Conservation (phyloP, 805 yeast genomes). For the Sugiyamaella marilandica region DNA sequence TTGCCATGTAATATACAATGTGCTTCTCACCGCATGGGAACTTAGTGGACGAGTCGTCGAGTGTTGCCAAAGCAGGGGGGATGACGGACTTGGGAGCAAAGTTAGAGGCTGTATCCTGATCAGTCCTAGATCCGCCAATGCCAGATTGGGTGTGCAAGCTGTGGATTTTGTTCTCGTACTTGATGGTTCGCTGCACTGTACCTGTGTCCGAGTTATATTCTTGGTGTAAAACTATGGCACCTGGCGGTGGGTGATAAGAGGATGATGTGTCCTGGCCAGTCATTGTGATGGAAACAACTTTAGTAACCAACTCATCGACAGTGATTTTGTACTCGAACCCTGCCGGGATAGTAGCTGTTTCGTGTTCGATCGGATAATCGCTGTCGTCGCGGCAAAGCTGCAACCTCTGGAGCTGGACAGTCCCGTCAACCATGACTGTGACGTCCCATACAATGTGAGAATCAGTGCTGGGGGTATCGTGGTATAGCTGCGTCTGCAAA, state of each 20-base stretch:
- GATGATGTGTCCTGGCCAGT: not conserved
- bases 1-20: slow-evolving; percentile 28
- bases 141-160: slow-evolving; percentile 8
- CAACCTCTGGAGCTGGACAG: slow-evolving; percentile 13
- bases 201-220: slow-evolving; percentile 9
- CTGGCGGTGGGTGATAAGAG: slow-evolving; percentile 10
- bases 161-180: not conserved
- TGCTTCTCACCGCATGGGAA: slow-evolving; percentile 8
- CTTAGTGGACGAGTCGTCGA: not conserved
- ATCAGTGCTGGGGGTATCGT: slow-evolving; percentile 21
- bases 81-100: not conserved
- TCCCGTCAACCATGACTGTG: slow-evolving; percentile 32
- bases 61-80: not conserved
- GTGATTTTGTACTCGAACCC: slow-evolving; percentile 20
- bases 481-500: slow-evolving; percentile 27
- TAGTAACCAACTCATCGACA: slow-evolving; percentile 15
- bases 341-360: slow-evolving; percentile 16
- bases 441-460: slow-evolving; percentile 32
- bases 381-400: slow-evolving; percentile 11
- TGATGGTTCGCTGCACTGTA: slow-evolving; percentile 5
- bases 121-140: not conserved
- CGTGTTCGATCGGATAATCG: not conserved
- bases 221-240: slow-evolving; percentile 15
- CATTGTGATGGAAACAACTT: slow-evolving; percentile 10
- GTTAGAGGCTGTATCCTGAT: not conserved